Percentiles rank a stretch among this genome's conserved stretches.
phyloP scores from a whole-genome alignment of 1,284 basidiomycete genomes.

The Ceratobasidium sp. region DNA sequence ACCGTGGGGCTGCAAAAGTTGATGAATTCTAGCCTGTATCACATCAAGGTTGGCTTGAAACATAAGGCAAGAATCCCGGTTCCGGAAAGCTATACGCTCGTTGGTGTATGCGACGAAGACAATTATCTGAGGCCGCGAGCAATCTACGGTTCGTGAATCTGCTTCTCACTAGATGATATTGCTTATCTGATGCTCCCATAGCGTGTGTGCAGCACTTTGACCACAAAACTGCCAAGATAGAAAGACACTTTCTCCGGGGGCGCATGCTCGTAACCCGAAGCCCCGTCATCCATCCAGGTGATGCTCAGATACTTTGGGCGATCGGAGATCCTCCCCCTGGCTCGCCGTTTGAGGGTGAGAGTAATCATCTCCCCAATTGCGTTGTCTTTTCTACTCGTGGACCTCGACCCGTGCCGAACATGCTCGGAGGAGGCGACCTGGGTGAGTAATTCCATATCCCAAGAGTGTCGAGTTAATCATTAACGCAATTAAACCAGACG shows the following conservation, averaged over 20 bases:
- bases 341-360: slow-evolving; percentile 46
- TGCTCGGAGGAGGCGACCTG: slow-evolving; percentile 49
- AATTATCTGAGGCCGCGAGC: slow-evolving; percentile 44
- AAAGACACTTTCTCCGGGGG: slow-evolving; percentile 34
- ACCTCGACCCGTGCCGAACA: slow-evolving; percentile 46
- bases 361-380: slow-evolving; percentile 45
- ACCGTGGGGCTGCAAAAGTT: slow-evolving; percentile 65
- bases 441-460: slow-evolving; percentile 27
- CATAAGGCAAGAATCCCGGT: slow-evolving; percentile 75
- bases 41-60: slow-evolving; percentile 75
- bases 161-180: not conserved
- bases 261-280: slow-evolving; percentile 47
- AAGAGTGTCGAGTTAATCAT: no score
- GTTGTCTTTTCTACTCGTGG: slow-evolving; percentile 47
- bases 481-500: slow-evolving; percentile 1
- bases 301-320: slow-evolving; percentile 47
- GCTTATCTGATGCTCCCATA: slow-evolving; percentile 5
- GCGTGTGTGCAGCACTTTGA: slow-evolving; percentile 45
- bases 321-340: slow-evolving; percentile 46
- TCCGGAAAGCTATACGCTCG: slow-evolving; percentile 71
- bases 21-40: slow-evolving; percentile 64
- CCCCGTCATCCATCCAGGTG: slow-evolving; percentile 48
- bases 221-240: slow-evolving; percentile 20
- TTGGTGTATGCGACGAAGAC: slow-evolving; percentile 63
- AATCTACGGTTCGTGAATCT: slow-evolving; percentile 47